These are phyloP conservation scores for Scedosporium minutisporum DNA, from an alignment of 2,329 filamentous ascomycete genomes.

Conservation along the genomic window DNA sequence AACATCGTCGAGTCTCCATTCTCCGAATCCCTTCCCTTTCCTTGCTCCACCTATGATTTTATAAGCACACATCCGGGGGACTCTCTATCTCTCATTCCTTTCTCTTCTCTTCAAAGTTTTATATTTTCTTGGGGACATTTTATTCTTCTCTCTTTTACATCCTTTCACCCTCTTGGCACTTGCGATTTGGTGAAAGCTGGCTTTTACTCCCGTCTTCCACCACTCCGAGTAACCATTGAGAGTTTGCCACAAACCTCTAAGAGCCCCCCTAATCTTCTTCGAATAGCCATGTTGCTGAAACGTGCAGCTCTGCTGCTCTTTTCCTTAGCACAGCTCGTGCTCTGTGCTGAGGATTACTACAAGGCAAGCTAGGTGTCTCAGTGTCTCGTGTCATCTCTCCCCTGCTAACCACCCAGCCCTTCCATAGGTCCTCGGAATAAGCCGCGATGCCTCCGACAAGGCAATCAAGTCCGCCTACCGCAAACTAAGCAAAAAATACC, in stretches of 20 bases:
- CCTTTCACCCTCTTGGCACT: neutral
- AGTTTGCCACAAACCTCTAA: neutral
- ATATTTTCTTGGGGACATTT: neutral
- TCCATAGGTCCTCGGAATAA: slow-evolving; percentile 64
- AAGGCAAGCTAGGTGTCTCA: slow-evolving; percentile 40
- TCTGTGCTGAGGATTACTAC: slow-evolving; percentile 66
- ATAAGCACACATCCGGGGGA: neutral
- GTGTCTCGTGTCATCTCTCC: neutral
- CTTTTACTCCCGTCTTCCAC: neutral
- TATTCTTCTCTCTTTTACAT: neutral
- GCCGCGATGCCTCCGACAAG: slow-evolving; percentile 68
- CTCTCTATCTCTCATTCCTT: neutral
- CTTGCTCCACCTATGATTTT: neutral
- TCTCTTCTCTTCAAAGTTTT: neutral
- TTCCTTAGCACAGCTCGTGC: slow-evolving; percentile 41
- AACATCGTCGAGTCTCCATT: neutral
- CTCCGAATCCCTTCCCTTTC: neutral
- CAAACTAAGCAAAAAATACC: slow-evolving; percentile 85
- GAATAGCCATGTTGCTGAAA: slow-evolving; percentile 39
- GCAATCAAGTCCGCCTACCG: slow-evolving; percentile 93
- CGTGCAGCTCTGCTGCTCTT: slow-evolving; percentile 40
- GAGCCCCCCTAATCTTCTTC: neutral
- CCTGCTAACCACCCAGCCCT: neutral
- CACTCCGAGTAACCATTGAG: too few relatives aligned
- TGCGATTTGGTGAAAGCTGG: neutral